phyloP scores from a whole-genome alignment of 306 rosid species.

The Lupinus albus region DNA sequence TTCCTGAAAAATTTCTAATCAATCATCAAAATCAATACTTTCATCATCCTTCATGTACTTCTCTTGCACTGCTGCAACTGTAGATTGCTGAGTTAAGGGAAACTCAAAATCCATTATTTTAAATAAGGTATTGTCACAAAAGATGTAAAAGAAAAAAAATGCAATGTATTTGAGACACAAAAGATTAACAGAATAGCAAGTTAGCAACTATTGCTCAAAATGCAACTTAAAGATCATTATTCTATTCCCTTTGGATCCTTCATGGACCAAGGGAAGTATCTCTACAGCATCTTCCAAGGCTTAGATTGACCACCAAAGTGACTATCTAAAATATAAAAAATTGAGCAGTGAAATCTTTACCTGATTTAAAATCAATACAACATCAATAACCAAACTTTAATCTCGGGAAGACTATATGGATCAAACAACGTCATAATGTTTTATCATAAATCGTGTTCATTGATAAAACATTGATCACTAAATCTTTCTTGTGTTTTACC shows the following conservation, averaged over 20 bases:
- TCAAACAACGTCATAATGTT: no score
- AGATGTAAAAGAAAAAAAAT: conserved; percentile 19
- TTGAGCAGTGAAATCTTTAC: not conserved
- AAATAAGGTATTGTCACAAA: conserved; percentile 2
- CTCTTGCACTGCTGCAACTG: conserved; percentile 98
- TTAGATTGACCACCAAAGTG: conserved; percentile 9
- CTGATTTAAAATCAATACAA: conserved; percentile 32
- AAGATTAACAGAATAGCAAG: conserved; percentile 13
- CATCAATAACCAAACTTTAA: no score
- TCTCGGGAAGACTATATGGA: no score
- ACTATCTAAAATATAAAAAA: not conserved
- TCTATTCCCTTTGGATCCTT: conserved; percentile 7
- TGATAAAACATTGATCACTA: no score
- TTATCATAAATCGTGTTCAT: no score
- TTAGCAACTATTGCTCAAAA: not conserved
- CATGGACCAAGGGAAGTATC: not conserved
- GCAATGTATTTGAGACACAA: conserved; percentile 13
- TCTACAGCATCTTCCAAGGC: not conserved
- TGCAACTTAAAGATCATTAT: conserved; percentile 2
- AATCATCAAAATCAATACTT: no score
- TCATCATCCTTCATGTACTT: conserved; percentile 57
- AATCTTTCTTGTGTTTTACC: no score
- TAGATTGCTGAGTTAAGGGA: conserved; percentile 58
- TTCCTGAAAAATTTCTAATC: no score
- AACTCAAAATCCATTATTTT: conserved; percentile 32